These are phyloP conservation scores for Xylona heveae DNA, from an alignment of 495 filamentous ascomycete species.

Conservation along the genomic window DNA sequence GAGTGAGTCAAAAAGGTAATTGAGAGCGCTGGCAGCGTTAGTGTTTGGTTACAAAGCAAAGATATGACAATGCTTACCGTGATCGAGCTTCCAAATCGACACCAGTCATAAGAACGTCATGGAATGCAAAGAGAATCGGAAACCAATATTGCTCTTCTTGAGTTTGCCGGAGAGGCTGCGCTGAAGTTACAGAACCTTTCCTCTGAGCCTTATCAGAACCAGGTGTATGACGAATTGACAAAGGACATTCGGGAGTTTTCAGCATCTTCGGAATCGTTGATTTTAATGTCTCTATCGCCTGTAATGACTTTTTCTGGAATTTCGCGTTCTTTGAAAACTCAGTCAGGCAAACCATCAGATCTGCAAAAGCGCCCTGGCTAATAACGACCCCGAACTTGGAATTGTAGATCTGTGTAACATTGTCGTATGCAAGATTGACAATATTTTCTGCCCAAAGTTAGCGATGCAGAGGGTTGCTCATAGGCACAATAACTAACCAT, in stretches of 20 bases:
- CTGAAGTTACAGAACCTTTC: conserved; percentile 7
- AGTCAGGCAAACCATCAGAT: conserved; percentile 86
- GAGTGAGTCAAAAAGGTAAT: conserved; percentile 87
- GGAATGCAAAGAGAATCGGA: conserved; percentile 90
- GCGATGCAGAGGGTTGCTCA: conserved; percentile 4
- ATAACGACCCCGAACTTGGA: conserved; percentile 93
- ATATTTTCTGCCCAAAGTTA: conserved; percentile 49
- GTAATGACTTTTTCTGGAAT: conserved; percentile 94
- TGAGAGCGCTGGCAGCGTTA: conserved; percentile 44
- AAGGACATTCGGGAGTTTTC: conserved; percentile 82
- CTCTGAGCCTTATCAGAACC: conserved; percentile 18
- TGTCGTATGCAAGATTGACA: conserved; percentile 89
- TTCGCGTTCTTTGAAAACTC: conserved; percentile 96
- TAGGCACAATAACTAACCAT: conserved; percentile 43
- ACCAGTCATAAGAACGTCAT: conserved; percentile 97
- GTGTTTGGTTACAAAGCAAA: conserved; percentile 2
- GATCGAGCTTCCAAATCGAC: conserved; percentile 96
- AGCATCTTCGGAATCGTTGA: conserved; percentile 85
- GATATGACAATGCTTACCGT: conserved; percentile 15
- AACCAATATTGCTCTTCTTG: conserved; percentile 98
- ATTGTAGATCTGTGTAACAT: conserved; percentile 94
- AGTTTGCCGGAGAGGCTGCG: conserved; percentile 35
- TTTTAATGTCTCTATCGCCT: conserved; percentile 88
- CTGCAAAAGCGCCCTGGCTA: conserved; percentile 87
- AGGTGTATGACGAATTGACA: conserved; percentile 33